Evolutionary conservation across 2,329 filamentous ascomycete genomes (phyloP).

Genomic region (Monilinia fructicola): DNA sequence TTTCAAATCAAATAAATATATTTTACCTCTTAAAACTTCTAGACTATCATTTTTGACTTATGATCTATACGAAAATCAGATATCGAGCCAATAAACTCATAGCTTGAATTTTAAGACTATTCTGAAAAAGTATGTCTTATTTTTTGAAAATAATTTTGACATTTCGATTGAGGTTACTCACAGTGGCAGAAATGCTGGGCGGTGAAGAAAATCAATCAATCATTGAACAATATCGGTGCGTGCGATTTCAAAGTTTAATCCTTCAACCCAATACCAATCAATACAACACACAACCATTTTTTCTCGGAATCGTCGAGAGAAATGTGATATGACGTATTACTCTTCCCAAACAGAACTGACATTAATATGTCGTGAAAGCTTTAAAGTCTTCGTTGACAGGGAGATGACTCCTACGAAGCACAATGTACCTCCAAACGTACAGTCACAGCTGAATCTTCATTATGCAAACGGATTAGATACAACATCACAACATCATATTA

Average conservation of each 20-base stretch:
- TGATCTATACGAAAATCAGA: neutral
- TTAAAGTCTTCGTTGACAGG: neutral
- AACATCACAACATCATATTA: neutral
- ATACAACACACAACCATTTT: too few species aligned
- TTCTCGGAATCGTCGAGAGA: neutral
- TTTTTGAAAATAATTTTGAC: neutral
- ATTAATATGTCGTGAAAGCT: neutral
- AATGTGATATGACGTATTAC: too few species aligned
- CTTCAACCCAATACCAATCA: too few species aligned
- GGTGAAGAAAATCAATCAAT: neutral
- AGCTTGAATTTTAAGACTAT: neutral
- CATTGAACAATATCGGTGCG: neutral
- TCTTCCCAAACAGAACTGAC: neutral
- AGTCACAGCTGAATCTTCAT: slow-evolving; percentile 7
- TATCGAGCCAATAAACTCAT: neutral
- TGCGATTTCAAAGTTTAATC: neutral
- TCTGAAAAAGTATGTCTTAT: neutral
- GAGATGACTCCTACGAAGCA: neutral
- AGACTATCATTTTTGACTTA: neutral
- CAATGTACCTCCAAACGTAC: neutral
- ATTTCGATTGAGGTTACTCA: neutral
- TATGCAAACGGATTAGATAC: neutral
- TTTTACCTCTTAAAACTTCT: neutral
- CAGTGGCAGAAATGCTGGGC: neutral
- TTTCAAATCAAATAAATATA: neutral